Evolutionary conservation across 306 rosid species (phyloP), one percentile per base, ranked within the genome.

Genomic region (Pachyrhizus erosus): DNA sequence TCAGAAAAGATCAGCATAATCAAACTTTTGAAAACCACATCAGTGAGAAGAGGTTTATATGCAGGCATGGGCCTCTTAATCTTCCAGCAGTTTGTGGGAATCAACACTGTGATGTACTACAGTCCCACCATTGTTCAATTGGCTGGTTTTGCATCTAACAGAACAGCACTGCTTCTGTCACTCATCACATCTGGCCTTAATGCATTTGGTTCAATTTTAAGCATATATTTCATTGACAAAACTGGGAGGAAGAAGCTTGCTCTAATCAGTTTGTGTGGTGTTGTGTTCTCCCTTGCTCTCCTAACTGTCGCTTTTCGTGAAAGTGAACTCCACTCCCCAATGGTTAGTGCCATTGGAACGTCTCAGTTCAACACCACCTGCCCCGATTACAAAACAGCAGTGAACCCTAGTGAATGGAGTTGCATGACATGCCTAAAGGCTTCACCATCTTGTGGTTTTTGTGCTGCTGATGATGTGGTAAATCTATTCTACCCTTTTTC

Each of bases 41-140:
- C 91, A 0, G 88, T 89, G 13, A 88, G 93, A 70, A 86, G 90
- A 79, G 92, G 86, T 8, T 62, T 91, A 12, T 42, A 79, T 80
- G 91, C 91, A 15, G 94, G 92, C 4, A 71, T 85, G 57, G 94
- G 96, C 5, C 96, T 91, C 1, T 82, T 29, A 67, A 61, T 91
- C 10, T 89, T 89, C 87, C 96, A 91, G 40, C 93, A 91, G 26
- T 91, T 88, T 76, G 89, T 88, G 10, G 96, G 93, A 2, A 91
- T 91, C 46, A 91, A 91, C 83, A 90, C 91, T 0, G 93, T 91
- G 0, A 88, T 90, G 93, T 87, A 92, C 82, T 92, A 88, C 75
- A 90, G 96, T 54, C 91, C 93, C 62, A 82, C 89, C 39, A 90
- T 92, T 8, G 42, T 91, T 48, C 92, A 91, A 12, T 33, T 91